Evolutionary conservation across 2,329 filamentous ascomycete genomes (phyloP), one percentile per base, ranked within the genome.

Genomic region (Raffaelea albimanens): DNA sequence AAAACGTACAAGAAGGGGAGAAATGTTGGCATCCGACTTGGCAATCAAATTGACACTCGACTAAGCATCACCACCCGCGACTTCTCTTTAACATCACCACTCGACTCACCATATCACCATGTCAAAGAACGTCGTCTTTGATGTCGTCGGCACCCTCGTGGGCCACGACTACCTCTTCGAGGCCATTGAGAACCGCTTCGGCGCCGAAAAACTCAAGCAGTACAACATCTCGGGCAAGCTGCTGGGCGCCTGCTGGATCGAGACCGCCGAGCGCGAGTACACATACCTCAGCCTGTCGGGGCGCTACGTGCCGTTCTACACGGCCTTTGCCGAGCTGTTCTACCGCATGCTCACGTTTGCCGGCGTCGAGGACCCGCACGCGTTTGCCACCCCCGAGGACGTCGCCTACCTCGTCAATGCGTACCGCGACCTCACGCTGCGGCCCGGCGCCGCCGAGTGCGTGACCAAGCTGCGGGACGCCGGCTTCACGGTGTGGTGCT

Each of bases 101-200:
- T n/a, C n/a, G 7, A 29, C 25, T 29, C 13, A 7, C 25, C 13
- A 7, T 13, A 7, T 7, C 25, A 29, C 25, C 7, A 29, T 29
- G 25, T 29, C 25, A n/a, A 71, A 71, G 43, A 60, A 71, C 49
- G 61, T 57, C 40, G 55, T 71, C 21, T 72, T 71, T 51, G 68
- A 72, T 53, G 65, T 76, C 3, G 73, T 77, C 41, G 70, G 41
- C 41, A 43, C 41, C 25, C 25, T 21, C 25, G 29, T 43, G 5
- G n/a, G 5, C 23, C 25, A 43, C 41, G 41, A 20, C 4, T 21
- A 7, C 5, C 29, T 43, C 29, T 29, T 43, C 13, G 41, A 43
- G 7, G 41, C 41, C n/a, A 22, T 43, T 16, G 41, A 43, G 8
- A 10, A 7, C 8, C 41, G 19, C 16, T n/a, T 43, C 23, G 41